Conservation (phyloP, 164 flowering plant genomes). For the Vitis vinifera region ASM3070453v1 NC_081807.1:2124501-2125000, state of each 20-base stretch:
- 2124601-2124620: constrained; percentile 1
- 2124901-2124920: constrained; percentile 20
- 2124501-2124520: constrained; percentile 42
- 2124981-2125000: too few relatives aligned
- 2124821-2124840: constrained; percentile 4
- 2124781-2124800: constrained; percentile 16
- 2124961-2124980: too few relatives aligned
- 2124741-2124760: neutral
- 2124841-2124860: constrained; percentile 33
- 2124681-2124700: neutral
- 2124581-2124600: neutral
- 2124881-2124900: constrained; percentile 1
- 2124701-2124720: neutral
- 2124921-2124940: too few relatives aligned
- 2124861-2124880: constrained; percentile 17
- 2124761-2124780: constrained; percentile 35
- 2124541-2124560: constrained; percentile 38
- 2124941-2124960: too few relatives aligned
- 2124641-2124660: constrained; percentile 36
- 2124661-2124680: constrained; percentile 25
- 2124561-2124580: constrained; percentile 35
- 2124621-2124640: constrained; percentile 6
- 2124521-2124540: constrained; percentile 25
- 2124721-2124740: neutral
- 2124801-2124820: constrained; percentile 12